Evolutionary conservation across 495 filamentous ascomycete species (phyloP), one percentile per base, ranked within the genome.

Genomic region (Xylaria curta): DNA sequence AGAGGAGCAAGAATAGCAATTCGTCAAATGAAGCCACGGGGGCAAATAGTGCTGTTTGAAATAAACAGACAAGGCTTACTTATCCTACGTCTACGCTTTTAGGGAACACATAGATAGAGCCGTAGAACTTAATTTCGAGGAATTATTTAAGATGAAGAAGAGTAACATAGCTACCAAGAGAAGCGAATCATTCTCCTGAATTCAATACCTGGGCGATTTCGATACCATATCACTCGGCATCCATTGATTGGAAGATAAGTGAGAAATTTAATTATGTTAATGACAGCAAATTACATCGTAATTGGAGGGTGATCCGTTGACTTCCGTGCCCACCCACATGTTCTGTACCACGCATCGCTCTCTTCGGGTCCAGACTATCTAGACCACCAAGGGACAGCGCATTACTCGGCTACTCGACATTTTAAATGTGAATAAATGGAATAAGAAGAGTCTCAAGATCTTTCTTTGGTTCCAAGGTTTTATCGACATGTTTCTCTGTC

Each of bases 1-100:
- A 63, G 53, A 44, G 68, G 26, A 47, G 53, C 13, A 68, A 68
- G 65, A 54, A 13, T 21, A 68, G 33, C n/a, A 19, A 68, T 24
- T 4, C 8, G 19, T 68, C 66, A 12, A 59, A 46, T 21, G 66
- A 68, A 36, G 33, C 33, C 8, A 31, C 7, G 13, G 38, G 33
- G 40, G 9, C 10, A 9, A 10, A 15, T n/a, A 5, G 17, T 8
- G n/a, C 15, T 8, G 2, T 60, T 6, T 28, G 6, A 24, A 33
- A 33, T 56, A 5, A 13, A 28, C 26, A 15, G 9, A 31, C 3
- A 24, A 49, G 6, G 49, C 6, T 24, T 51, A 19, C 31, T 1
- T 21, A 19, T 54, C 17, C 49, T 24, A 58, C 28, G 2, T 51
- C 17, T 15, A n/a, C 7, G 12, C 10, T 1, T 4, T 38, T 31